Percentiles rank a stretch among this genome's conserved stretches.
These are phyloP conservation scores for Silene coronaria DNA, from an alignment of 179 eudicot genomes.

Conservation along the genomic window DNA sequence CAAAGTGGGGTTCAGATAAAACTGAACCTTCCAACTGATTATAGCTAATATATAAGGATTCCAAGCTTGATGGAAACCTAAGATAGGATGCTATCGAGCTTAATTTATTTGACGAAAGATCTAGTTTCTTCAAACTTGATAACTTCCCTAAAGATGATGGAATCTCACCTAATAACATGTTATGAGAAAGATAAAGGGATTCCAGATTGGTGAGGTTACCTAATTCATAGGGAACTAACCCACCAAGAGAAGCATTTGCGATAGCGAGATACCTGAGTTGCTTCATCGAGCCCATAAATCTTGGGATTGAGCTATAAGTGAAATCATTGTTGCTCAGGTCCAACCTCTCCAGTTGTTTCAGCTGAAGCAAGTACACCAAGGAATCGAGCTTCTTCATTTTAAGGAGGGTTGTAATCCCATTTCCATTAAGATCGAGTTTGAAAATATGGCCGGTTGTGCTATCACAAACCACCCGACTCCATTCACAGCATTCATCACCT, in stretches of 20 bases:
- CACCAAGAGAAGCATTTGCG: not conserved
- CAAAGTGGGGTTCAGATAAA: slow-evolving; percentile 9
- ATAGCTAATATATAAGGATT: not conserved
- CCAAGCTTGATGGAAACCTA: not conserved
- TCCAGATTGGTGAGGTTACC: slow-evolving; percentile 13
- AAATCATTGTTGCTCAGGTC: not conserved
- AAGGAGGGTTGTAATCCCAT: too few species aligned
- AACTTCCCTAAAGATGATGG: not conserved
- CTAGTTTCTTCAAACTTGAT: not conserved
- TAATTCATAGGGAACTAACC: not conserved
- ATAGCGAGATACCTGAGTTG: slow-evolving; percentile 13
- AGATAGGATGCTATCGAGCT: not conserved
- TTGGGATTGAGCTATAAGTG: not conserved
- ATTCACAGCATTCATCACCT: too few species aligned
- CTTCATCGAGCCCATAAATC: not conserved
- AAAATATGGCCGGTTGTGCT: too few species aligned
- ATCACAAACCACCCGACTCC: too few species aligned
- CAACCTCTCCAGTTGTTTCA: not conserved
- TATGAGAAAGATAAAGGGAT: not conserved
- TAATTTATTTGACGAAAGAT: not conserved
- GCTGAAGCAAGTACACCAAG: not conserved
- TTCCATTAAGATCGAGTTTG: too few species aligned
- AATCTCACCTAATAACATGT: not conserved
- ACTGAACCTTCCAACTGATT: slow-evolving; percentile 3
- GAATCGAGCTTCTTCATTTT: too few species aligned